Evolutionary conservation across 306 rosid genomes (phyloP), one percentile per base, ranked within the genome.

Genomic region (Delonix regia): DNA sequence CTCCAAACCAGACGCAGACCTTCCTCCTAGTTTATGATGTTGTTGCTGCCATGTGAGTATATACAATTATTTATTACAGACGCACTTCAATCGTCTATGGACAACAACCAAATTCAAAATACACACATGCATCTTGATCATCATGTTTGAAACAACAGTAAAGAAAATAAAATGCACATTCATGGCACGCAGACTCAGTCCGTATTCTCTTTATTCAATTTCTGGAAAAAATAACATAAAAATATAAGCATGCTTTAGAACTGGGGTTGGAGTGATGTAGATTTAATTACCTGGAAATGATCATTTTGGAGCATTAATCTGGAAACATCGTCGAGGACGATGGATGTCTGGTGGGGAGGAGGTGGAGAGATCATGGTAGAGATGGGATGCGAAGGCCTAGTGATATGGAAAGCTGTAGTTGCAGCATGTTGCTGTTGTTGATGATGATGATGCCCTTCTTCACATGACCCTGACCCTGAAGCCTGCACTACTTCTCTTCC

Each of bases 1-100:
- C 72, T 95, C 99, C 89, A 95, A 88, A n/a, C 99, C 97, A 71
- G 98, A 91, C 14, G 96, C 90, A 62, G 98, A 95, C 88, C 97
- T 93, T 74, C 85, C 98, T 81, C 87, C 92, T 41, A 85, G 75
- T 77, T 90, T 88, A 86, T 92, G 90, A 86, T 94, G 97, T 13
- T 94, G 96, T 6, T 92, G 91, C 67, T 86, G 89, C 42, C 97
- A 70, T 27, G 49, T 84, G 69, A 82, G 82, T 76, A 71, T 71
- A 48, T 11, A 77, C 67, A 61, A 68, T 75, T 38, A 63, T 67
- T 45, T 61, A 61, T 61, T 59, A 12, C 13, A 41, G 44, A 79
- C 21, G 42, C 73, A 84, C 33, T 21, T 59, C 18, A 47, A 25
- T 59, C 16, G 67, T 53, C 22, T 64, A 65, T 71, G n/a, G 49